These are phyloP conservation scores for Malania oleifera DNA, from an alignment of 164 flowering plant species.

Conservation along the genomic window DNA sequence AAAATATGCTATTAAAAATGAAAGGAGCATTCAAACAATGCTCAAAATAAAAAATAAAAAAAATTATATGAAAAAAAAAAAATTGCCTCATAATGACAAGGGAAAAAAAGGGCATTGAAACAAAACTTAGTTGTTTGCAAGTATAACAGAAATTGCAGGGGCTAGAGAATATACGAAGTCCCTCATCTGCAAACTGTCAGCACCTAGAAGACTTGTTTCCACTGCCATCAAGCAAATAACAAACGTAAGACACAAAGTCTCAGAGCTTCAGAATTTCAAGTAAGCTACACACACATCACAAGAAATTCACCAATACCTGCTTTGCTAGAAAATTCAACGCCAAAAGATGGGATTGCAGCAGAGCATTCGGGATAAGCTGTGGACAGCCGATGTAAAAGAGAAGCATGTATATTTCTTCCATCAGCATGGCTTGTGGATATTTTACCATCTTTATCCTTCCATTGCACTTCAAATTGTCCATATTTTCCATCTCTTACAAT, in stretches of 20 bases:
- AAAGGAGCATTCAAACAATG: too few relatives aligned
- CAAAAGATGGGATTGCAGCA: neutral
- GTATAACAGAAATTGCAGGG: neutral
- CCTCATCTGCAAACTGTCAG: neutral
- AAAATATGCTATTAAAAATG: too few relatives aligned
- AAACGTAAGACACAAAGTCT: neutral
- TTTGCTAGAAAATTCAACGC: neutral
- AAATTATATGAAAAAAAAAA: too few relatives aligned
- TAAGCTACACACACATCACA: neutral
- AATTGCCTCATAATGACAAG: too few relatives aligned
- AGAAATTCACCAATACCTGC: neutral
- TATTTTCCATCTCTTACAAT: neutral
- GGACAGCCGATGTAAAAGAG: constrained; percentile 5
- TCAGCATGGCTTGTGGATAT: neutral
- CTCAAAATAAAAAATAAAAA: too few relatives aligned
- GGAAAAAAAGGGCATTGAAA: too few relatives aligned
- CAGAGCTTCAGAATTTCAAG: neutral
- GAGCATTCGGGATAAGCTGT: neutral
- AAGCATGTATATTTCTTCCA: neutral
- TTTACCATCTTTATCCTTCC: neutral
- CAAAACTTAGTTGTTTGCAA: neutral
- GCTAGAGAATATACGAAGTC: neutral
- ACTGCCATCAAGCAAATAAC: neutral
- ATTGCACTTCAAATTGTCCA: neutral
- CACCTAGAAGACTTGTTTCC: neutral